Evolutionary conservation across 164 flowering plant species (phyloP), one percentile per base, ranked within the genome.

Genomic region (Vitis amurensis): DNA sequence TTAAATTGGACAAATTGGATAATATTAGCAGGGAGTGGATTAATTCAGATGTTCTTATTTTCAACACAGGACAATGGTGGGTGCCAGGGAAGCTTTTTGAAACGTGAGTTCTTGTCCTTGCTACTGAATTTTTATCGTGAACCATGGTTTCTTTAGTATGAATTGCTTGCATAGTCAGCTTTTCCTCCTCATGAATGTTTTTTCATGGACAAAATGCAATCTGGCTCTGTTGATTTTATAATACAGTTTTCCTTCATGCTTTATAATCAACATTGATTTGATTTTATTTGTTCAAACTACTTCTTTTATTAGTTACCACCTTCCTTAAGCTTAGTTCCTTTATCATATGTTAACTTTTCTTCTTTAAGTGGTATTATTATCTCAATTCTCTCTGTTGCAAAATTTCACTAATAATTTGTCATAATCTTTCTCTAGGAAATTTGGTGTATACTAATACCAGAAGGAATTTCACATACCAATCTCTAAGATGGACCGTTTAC

Each of bases 31-130:
- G 62, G 6, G 74, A 83, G 67, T 85, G 89, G 91, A 50, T 76
- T 47, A 50, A 78, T 69, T 74, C 91, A 3, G 89, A 87, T 79
- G 31, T 85, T 72, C 78, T 87, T 52, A 69, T 87, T 62, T 85
- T 87, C 76, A 87, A 85, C 76, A 74, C 91, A 16, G 91, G 91
- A 51, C 91, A 85, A n/a, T 87, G 91, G 91, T 87, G 91, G 91
- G 83, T 76, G 23, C 84, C 82, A 8, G 79, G 82, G 50, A 87
- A 87, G 82, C 83, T 85, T 31, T 85, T 83, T 61, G 82, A 83
- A n/a, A 75, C 64, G 90, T 87, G 80, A 81, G 90, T 73, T 64
- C 10, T 49, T 55, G 29, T 23, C n/a, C 37, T 2, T 47, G 4
- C n/a, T 12, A n/a, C 27, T 12, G 52, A 11, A 19, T 2, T 7